Base-by-base conservation (phyloP, 208 protist species). In the Leishmania major region DNA sequence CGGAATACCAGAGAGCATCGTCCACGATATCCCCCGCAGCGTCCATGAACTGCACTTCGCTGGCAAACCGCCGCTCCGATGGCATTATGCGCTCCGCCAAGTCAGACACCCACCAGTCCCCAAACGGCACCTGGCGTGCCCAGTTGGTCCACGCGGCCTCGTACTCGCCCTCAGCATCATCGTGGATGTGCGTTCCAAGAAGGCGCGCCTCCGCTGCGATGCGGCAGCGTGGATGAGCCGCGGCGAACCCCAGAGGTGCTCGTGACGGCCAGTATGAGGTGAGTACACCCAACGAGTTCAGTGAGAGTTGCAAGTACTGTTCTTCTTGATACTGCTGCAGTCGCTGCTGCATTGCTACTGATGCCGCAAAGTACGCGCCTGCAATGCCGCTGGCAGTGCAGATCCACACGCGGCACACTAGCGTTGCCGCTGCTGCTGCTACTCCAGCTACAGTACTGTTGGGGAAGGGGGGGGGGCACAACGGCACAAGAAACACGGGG, bases 61-160 rank as follows among this genome's bases (percentile, higher is more conserved):
- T 28, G 47, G n/a, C 19, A 31, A 59, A 25, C 6, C 1, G 45
- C 59, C 37, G 70, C 10, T 77, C 71, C 17, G 59, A 76, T 43
- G 79, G 79, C 71, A 77, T 77, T 4, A 77, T 71, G 35, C 19
- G 28, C 37, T 82, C 55, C 57, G 79, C 69, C 13, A 82, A 49
- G 28, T 82, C 55, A 19, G 79, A 82, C 57, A 82, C 59, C 79
- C 79, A 82, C 70, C 79, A 77, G 57, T 82, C 79, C 13, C 71
- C 71, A 43, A 82, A 82, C 15, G 79, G 79, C 10, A 77, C 45
- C 79, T 72, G 79, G 43, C 22, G 35, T 55, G 79, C 79, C 79
- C 79, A 82, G 17, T 71, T 28, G 13, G 51, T 60, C 79, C 79
- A 77, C 71, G 57, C 59, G 7, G 35, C 71, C 15, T 60, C 35